These are phyloP conservation scores for Starmerella floricola DNA, from an alignment of 805 yeast genomes.

Conservation along the genomic window DNA sequence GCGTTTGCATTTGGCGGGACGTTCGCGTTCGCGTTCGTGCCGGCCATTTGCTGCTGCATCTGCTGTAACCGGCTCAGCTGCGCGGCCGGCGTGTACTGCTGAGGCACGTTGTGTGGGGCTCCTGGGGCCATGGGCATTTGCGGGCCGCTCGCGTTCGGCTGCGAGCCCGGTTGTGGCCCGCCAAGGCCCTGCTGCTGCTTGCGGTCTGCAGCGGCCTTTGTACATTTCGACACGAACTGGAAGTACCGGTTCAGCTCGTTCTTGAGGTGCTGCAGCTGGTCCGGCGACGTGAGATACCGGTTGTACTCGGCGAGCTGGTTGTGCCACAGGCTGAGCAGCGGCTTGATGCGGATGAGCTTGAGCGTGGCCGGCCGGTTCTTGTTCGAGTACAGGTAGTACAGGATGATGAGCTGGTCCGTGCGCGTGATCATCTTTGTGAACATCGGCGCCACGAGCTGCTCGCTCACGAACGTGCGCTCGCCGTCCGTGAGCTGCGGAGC, in stretches of 20 bases:
- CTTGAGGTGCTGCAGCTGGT: conserved; percentile 55
- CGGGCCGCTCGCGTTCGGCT: background rate
- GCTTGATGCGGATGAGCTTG: conserved; percentile 63
- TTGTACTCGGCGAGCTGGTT: conserved; percentile 51
- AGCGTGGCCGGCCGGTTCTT: conserved; percentile 64
- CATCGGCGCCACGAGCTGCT: conserved; percentile 35
- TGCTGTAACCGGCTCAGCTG: background rate
- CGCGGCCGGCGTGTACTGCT: background rate
- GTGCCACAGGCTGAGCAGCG: conserved; percentile 63
- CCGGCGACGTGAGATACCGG: conserved; percentile 58
- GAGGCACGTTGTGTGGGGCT: background rate
- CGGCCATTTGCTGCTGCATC: no score
- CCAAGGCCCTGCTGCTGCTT: conserved; percentile 1
- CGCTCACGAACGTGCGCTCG: conserved; percentile 48
- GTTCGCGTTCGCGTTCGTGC: no score
- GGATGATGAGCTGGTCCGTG: conserved; percentile 66
- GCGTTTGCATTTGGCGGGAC: no score
- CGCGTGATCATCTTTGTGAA: conserved; percentile 43
- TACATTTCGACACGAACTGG: conserved; percentile 51
- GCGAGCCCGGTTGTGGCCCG: background rate
- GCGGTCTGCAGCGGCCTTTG: conserved; percentile 11
- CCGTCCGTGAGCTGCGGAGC: conserved; percentile 48
- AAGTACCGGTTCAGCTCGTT: conserved; percentile 63
- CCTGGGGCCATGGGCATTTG: background rate
- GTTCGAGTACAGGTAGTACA: conserved; percentile 56